Evolutionary conservation across 2,329 filamentous ascomycete genomes (phyloP).

Genomic region (Colletotrichum simmondsii): DNA sequence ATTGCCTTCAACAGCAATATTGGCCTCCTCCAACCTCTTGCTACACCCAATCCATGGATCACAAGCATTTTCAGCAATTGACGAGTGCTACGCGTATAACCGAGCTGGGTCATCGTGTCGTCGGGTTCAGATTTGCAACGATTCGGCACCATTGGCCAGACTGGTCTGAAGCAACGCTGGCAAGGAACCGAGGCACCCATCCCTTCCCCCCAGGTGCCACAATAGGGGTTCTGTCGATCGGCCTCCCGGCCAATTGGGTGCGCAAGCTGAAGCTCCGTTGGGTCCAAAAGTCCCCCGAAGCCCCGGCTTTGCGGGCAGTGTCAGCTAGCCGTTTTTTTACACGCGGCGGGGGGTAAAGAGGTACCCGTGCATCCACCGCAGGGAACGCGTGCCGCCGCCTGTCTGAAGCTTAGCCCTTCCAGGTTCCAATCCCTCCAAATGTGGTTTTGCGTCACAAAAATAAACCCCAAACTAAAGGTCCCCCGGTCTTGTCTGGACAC

Average conservation of each 20-base stretch:
- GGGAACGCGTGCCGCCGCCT: neutral
- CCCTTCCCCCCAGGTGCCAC: neutral
- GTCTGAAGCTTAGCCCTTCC: conserved; percentile 23
- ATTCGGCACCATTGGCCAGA: neutral
- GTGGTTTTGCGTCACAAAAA: conserved; percentile 28
- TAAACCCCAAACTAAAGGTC: conserved; percentile 1
- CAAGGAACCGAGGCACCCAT: neutral
- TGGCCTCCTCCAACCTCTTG: neutral
- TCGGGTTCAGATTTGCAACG: neutral
- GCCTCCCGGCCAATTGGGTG: neutral
- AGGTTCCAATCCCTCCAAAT: neutral
- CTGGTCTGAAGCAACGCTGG: neutral
- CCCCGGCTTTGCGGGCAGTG: conserved; percentile 2
- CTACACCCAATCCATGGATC: neutral
- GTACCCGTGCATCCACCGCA: neutral
- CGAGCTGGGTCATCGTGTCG: neutral
- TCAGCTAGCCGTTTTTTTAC: neutral
- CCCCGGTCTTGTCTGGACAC: conserved; percentile 12
- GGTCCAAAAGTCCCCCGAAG: neutral
- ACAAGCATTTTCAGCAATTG: neutral
- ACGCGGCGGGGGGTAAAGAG: neutral
- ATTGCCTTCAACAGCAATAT: neutral
- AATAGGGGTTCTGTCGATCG: conserved; percentile 16
- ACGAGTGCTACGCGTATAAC: too few species aligned
- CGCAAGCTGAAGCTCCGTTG: neutral